Conservation (phyloP, 257 asterid genomes). For the Solanum dulcamara region DNA sequence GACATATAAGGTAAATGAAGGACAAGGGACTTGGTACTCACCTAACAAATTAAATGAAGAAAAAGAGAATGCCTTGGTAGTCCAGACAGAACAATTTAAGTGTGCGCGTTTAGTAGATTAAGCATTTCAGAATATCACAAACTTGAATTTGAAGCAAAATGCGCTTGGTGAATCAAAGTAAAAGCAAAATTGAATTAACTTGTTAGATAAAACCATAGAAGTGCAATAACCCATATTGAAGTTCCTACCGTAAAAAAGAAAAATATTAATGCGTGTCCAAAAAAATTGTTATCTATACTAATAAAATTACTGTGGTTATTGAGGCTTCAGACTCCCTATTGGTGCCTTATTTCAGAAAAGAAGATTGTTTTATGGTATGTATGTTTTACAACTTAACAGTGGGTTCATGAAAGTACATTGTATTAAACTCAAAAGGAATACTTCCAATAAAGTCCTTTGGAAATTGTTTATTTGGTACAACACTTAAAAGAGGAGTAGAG, state of each 20-base stretch:
- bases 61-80: background rate
- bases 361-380: background rate
- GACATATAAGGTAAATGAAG: background rate
- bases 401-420: background rate
- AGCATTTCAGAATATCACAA: background rate
- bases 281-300: background rate
- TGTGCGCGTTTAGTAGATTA: background rate
- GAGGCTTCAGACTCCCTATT: background rate
- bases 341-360: background rate
- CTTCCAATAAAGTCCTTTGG: background rate
- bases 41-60: too few species aligned
- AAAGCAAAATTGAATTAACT: background rate
- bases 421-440: background rate
- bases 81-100: background rate
- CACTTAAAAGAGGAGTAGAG: background rate
- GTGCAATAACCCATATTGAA: background rate
- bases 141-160: background rate
- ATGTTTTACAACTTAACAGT: background rate
- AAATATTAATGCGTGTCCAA: background rate
- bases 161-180: background rate
- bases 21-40: background rate
- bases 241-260: background rate
- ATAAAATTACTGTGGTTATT: background rate
- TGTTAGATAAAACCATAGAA: background rate
- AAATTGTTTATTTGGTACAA: background rate